Base-by-base conservation (phyloP, 164 flowering plant genomes). In the Houttuynia cordata region DNA sequence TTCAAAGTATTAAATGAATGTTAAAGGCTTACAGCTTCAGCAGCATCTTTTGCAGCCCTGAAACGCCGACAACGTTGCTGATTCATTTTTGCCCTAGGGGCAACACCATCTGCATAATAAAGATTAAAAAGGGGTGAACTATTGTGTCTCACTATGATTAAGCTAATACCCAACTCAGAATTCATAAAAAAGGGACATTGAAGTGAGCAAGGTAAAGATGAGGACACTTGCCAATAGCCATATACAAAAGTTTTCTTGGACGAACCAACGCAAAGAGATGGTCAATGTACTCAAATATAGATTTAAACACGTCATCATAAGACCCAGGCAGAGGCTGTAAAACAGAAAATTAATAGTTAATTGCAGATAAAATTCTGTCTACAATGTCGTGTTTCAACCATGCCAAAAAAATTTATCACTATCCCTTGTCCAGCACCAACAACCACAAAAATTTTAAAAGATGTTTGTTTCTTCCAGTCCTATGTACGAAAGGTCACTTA, bases 71-170 rank as follows among this genome's bases (percentile, higher is more conserved):
- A 70, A 18, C 99, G 85, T 70, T 94, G 99, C 74, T 94, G 99
- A 70, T 94, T 94, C 99, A 94, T 94, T 80, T 94, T 94, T 58
- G 99, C 99, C 77, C 99, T 85, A 4, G 99, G 99, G 42, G 99
- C 99, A 65, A 94, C 99, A 18, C 99, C 99, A 76, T 94, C 99
- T 94, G 70, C 51, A 63, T 68, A 63, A 73, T 54, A 54, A 30
- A 9, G 4, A 23, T 12, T 21, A 23, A 7, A 54, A 23, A 19
- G 13, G 30, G 3, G 21, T 23, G 51, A 24, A 52, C 19, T 34
- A 42, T 20, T 49, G 40, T 47, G 24, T 15, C 30, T 15, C 53
- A 67, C 50, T 47, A 1, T 50, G 21, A 17, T 17, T n/a, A 52
- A 10, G 20, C 21, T 8, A 39, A 56, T 18, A 25, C 40, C 37